Conservation (phyloP, 139 green algal genomes). For the Tetratostichococcus sp. region DNA sequence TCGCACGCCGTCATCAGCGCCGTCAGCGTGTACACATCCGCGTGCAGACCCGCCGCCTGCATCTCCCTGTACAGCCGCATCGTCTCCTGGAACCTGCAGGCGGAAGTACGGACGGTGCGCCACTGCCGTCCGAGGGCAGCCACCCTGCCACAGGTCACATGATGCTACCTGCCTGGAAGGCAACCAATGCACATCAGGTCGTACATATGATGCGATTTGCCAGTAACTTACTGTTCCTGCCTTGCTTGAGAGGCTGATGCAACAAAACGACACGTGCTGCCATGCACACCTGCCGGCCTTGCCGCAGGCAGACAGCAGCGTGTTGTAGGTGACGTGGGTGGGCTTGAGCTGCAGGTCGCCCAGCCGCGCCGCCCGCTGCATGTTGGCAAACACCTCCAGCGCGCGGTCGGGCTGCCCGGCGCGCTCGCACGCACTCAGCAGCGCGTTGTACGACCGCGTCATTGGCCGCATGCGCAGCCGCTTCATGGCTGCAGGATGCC, state of each 20-base stretch:
- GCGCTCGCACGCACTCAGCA: constrained; percentile 40
- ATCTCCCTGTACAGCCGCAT: neutral
- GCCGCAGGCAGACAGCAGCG: constrained; percentile 16
- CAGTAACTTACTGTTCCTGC: no score
- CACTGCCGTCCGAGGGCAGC: no score
- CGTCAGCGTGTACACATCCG: neutral
- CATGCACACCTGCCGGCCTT: constrained; percentile 20
- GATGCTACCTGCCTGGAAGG: no score
- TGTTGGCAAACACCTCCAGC: constrained; percentile 24
- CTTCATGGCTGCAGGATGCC: constrained; percentile 18
- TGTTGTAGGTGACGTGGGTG: constrained; percentile 23
- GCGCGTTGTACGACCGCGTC: constrained; percentile 32
- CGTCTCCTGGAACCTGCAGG: neutral
- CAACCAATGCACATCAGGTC: no score
- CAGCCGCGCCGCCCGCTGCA: constrained; percentile 1
- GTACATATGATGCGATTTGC: no score
- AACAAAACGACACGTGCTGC: no score
- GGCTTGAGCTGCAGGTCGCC: neutral
- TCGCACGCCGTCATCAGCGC: neutral
- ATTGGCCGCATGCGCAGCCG: constrained; percentile 13
- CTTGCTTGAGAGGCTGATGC: no score
- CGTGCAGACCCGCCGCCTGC: neutral
- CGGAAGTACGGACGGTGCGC: no score
- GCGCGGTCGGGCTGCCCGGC: constrained; percentile 33
- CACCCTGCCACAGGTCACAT: no score